These are phyloP conservation scores for Dactylellina sp. DNA, from an alignment of 2,329 filamentous ascomycete species.

Conservation along the genomic window DNA sequence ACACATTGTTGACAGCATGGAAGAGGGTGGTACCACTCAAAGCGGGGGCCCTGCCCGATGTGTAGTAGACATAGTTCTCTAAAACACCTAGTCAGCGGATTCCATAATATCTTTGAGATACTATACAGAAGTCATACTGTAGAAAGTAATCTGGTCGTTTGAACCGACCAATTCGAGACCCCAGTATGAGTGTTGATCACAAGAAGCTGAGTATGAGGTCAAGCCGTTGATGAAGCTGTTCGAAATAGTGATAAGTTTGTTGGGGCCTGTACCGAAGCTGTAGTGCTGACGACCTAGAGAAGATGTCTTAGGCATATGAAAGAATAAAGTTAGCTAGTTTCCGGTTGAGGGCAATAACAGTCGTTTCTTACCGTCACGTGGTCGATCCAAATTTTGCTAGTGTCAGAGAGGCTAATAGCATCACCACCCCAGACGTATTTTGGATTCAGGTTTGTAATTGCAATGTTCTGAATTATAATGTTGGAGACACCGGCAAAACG, in stretches of 20 bases:
- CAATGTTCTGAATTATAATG: conserved; percentile 64
- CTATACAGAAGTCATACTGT: conserved; percentile 5
- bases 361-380: conserved; percentile 53
- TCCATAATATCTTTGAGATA: no score
- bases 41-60: conserved; percentile 60
- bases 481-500: conserved; percentile 19
- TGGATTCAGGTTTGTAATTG: conserved; percentile 70
- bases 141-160: conserved; percentile 27
- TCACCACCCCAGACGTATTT: conserved; percentile 73
- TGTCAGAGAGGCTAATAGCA: conserved; percentile 69
- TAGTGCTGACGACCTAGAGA: conserved; percentile 29
- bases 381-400: conserved; percentile 64
- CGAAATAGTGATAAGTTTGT: conserved; percentile 21
- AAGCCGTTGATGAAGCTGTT: conserved; percentile 37
- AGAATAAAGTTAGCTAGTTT: no score
- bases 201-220: conserved; percentile 28
- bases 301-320: conserved; percentile 11
- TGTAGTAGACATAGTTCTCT: conserved; percentile 59
- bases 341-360: neutral
- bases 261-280: conserved; percentile 18
- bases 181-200: conserved; percentile 27
- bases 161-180: conserved; percentile 27
- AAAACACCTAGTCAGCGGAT: neutral
- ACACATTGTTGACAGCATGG: conserved; percentile 62
- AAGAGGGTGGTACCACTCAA: conserved; percentile 62